Conservation (phyloP, 78 protist genomes). For the Creolimax fragrantissima region DNA sequence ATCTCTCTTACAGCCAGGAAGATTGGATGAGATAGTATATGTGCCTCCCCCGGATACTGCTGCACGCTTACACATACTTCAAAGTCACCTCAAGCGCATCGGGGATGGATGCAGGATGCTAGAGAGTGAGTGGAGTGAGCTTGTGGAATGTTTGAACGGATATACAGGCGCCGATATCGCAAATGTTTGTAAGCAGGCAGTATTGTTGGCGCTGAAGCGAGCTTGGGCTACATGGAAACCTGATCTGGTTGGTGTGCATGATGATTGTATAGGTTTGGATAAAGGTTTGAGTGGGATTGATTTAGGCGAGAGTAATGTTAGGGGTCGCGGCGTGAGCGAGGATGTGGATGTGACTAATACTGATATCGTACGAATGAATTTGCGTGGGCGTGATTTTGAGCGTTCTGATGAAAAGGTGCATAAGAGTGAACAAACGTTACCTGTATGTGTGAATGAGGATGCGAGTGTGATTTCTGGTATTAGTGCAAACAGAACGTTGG, state of each 20-base stretch:
- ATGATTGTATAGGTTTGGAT: too few relatives aligned
- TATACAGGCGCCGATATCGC: background rate
- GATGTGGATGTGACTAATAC: too few relatives aligned
- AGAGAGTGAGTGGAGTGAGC: background rate
- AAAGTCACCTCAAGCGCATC: background rate
- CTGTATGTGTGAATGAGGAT: too few relatives aligned
- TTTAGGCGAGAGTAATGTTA: too few relatives aligned
- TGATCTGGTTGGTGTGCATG: background rate
- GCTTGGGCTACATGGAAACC: background rate
- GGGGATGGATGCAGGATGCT: background rate
- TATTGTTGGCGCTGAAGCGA: background rate
- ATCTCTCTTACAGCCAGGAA: conserved; percentile 85
- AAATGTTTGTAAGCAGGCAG: background rate
- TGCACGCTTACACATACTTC: conserved; percentile 56
- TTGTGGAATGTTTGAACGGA: background rate
- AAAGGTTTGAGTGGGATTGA: too few relatives aligned
- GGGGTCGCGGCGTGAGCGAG: too few relatives aligned
- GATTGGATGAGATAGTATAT: conserved; percentile 74
- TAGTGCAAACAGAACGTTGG: too few relatives aligned
- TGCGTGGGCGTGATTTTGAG: too few relatives aligned
- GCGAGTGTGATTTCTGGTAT: too few relatives aligned
- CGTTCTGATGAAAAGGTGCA: too few relatives aligned
- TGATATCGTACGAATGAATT: too few relatives aligned
- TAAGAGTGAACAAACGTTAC: too few relatives aligned
- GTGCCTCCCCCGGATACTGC: conserved; percentile 65